Conservation (phyloP, 176 grass and related monocot species). For the Tillandsia leiboldiana region DNA sequence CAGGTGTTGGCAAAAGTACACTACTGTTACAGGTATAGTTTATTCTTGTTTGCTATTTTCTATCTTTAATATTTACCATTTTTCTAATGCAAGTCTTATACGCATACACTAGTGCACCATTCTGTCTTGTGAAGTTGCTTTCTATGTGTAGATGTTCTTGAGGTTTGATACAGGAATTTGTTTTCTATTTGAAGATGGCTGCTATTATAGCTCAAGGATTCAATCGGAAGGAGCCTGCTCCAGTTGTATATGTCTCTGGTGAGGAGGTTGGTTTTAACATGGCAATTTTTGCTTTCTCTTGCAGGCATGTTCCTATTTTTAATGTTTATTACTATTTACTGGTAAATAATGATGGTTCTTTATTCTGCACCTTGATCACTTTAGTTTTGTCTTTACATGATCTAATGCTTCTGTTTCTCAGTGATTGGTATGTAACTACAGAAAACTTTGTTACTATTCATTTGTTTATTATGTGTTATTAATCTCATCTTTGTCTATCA, state of each 20-base stretch:
- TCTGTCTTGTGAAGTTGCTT: background rate
- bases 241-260: slow-evolving; percentile 85
- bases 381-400: background rate
- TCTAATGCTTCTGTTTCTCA: no score
- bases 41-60: slow-evolving; percentile 10
- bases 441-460: background rate
- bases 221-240: slow-evolving; percentile 24
- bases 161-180: slow-evolving; percentile 27
- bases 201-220: slow-evolving; percentile 48
- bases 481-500: background rate
- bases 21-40: slow-evolving; percentile 70
- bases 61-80: slow-evolving; percentile 4
- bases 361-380: background rate
- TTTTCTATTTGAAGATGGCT: slow-evolving; percentile 48
- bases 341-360: background rate
- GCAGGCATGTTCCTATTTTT: background rate
- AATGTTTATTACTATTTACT: background rate
- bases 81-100: slow-evolving; percentile 2
- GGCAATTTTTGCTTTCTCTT: slow-evolving; percentile 6
- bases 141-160: slow-evolving; percentile 18
- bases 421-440: no score
- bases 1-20: slow-evolving; percentile 98
- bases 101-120: slow-evolving; percentile 9
- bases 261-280: slow-evolving; percentile 73
- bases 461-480: background rate